These are phyloP conservation scores for Talaromyces funiculosus DNA, from an alignment of 2,329 filamentous ascomycete species.

Conservation along the genomic window DNA sequence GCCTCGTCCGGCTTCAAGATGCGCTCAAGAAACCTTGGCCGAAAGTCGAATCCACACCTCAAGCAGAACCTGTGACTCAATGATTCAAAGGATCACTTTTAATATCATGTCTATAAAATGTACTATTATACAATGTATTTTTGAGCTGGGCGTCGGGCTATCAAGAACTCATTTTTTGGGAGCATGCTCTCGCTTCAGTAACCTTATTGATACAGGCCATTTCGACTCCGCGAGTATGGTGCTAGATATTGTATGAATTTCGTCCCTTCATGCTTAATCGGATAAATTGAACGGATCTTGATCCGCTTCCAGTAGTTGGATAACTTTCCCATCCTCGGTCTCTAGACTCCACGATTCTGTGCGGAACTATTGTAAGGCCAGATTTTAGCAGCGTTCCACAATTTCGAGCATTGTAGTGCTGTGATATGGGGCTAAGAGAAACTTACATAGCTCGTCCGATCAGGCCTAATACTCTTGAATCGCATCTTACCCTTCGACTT, in stretches of 20 bases:
- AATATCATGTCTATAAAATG: constrained; percentile 21
- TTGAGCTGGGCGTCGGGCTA: constrained; percentile 6
- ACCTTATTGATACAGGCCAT: not conserved
- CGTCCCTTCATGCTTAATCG: constrained; percentile 29
- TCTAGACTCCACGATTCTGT: constrained; percentile 87
- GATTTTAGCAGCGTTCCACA: not conserved
- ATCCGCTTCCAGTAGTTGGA: constrained; percentile 71
- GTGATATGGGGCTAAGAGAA: not conserved
- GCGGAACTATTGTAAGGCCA: constrained; percentile 56
- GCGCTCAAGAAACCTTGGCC: constrained; percentile 82
- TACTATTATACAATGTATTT: constrained; percentile 34
- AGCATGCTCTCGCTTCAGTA: constrained; percentile 3
- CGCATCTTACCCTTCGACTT: constrained; percentile 66
- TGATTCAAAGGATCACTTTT: constrained; percentile 12
- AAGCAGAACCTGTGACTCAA: not conserved
- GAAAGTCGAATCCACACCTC: constrained; percentile 29
- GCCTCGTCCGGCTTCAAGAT: constrained; percentile 79
- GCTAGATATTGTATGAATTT: not conserved
- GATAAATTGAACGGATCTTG: constrained; percentile 60
- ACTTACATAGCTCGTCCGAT: constrained; percentile 55
- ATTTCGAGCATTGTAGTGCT: not conserved
- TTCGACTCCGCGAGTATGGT: not conserved
- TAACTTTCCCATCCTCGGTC: constrained; percentile 57
- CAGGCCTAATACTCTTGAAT: constrained; percentile 70
- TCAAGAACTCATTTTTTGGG: constrained; percentile 7